A percentile compares a stretch with the other conserved stretches of the same genome.
Evolutionary conservation across 1,139 yeast genomes (phyloP).

Genomic region (Hemisphaericaspora subhashii): DNA sequence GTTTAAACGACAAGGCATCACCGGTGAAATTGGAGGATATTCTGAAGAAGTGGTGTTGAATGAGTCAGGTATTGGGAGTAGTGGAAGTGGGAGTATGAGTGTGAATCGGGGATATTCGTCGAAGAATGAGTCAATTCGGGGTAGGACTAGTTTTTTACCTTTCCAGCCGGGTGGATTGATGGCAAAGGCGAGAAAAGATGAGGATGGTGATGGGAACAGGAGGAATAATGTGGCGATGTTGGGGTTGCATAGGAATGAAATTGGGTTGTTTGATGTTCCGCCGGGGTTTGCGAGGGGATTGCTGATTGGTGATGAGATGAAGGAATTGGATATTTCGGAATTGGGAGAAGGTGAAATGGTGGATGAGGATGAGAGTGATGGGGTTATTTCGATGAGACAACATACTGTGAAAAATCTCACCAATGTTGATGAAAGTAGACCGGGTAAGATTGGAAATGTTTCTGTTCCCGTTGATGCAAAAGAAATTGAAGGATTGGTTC

Average conservation of each 20-base stretch:
- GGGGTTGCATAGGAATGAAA: constrained; percentile 61
- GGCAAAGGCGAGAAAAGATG: constrained; percentile 25
- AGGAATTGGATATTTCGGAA: constrained; percentile 15
- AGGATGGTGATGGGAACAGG: constrained; percentile 28
- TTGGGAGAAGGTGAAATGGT: constrained; percentile 22
- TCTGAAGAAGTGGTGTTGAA: constrained; percentile 59
- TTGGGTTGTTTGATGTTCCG: constrained; percentile 80
- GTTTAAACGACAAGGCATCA: constrained; percentile 71
- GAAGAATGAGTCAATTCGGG: constrained; percentile 61
- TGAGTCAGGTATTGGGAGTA: too few species aligned
- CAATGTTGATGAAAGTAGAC: constrained; percentile 2
- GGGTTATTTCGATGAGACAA: constrained; percentile 2
- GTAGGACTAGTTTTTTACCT: constrained; percentile 77
- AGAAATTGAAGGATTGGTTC: constrained; percentile 77
- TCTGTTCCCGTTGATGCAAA: constrained; percentile 30
- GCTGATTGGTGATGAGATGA: constrained; percentile 17
- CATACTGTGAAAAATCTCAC: constrained; percentile 2
- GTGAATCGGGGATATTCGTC: constrained; percentile 67
- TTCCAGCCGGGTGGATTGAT: constrained; percentile 91
- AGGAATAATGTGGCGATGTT: constrained; percentile 29
- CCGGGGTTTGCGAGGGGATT: constrained; percentile 83
- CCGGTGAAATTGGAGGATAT: constrained; percentile 64
- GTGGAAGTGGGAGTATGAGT: constrained; percentile 55
- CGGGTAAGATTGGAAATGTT: constrained; percentile 2
- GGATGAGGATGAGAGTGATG: constrained; percentile 16